Conservation (phyloP, 441 rosid species). For the Erysimum cheiri region DNA sequence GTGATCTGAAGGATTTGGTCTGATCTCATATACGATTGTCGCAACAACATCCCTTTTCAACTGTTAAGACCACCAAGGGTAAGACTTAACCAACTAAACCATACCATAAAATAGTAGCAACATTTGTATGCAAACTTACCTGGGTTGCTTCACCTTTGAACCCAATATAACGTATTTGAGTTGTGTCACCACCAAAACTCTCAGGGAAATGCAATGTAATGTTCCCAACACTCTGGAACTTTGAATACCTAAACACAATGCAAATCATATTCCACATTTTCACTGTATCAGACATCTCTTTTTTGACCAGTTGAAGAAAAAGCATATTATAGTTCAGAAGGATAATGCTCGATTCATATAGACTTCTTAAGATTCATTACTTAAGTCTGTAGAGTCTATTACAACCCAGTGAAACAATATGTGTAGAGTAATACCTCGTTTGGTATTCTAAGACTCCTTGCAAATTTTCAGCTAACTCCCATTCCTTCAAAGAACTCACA, state of each 20-base stretch:
- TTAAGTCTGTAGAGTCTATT: background rate
- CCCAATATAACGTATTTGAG: slow-evolving; percentile 81
- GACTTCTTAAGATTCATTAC: slow-evolving; percentile 1
- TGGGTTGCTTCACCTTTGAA: slow-evolving; percentile 97
- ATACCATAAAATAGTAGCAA: background rate
- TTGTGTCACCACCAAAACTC: slow-evolving; percentile 79
- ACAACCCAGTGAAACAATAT: background rate
- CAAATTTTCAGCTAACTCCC: slow-evolving; percentile 90
- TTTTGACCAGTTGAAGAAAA: slow-evolving; percentile 5
- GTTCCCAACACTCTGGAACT: slow-evolving; percentile 83
- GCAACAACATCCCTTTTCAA: slow-evolving; percentile 94
- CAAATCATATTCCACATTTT: slow-evolving; percentile 4
- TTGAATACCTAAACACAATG: slow-evolving; percentile 65
- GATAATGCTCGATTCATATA: background rate
- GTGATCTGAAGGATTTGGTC: slow-evolving; percentile 96
- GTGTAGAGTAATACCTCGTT: slow-evolving; percentile 63
- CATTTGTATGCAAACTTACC: slow-evolving; percentile 50
- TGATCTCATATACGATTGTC: slow-evolving; percentile 88
- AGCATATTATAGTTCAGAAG: background rate
- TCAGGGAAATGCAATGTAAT: slow-evolving; percentile 91
- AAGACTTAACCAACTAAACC: slow-evolving; percentile 2
- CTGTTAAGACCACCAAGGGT: slow-evolving; percentile 48
- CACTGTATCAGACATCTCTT: slow-evolving; percentile 25
- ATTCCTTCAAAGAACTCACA: slow-evolving; percentile 58
- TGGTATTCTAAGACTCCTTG: slow-evolving; percentile 89